phyloP scores from a whole-genome alignment of 257 asterid species.

The Solanum commersonii region DNA sequence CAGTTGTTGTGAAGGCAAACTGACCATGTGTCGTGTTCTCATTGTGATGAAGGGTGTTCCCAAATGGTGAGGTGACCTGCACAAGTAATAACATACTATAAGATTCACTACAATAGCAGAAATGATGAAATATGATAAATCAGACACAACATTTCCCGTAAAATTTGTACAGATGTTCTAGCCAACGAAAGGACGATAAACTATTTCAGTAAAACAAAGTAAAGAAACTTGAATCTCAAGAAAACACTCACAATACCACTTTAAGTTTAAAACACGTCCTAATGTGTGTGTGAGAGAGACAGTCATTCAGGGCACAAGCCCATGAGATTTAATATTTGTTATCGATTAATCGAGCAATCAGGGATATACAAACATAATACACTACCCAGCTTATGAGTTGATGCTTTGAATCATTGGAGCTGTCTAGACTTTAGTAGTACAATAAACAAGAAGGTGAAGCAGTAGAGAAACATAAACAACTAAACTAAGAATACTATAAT shows the following conservation, averaged over 20 bases:
- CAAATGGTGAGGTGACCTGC: conserved; percentile 82
- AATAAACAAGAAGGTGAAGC: not conserved
- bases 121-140: not conserved
- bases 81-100: not conserved
- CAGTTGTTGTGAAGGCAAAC: conserved; percentile 75
- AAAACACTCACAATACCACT: not conserved
- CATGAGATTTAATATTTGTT: not conserved
- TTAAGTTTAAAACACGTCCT: not conserved
- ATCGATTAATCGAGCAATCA: not conserved
- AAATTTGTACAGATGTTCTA: not conserved
- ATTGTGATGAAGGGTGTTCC: conserved; percentile 52
- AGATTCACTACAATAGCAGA: not conserved
- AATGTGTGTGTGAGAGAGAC: not conserved
- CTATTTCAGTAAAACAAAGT: not conserved
- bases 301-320: not conserved
- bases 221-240: not conserved
- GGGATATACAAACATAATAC: not conserved
- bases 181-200: not conserved
- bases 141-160: not conserved
- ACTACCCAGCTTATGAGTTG: not conserved
- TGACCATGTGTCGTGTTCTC: conserved; percentile 77
- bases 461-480: not conserved
- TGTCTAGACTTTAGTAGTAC: not conserved
- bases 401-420: not conserved
- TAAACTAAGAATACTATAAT: not conserved